phyloP scores from a whole-genome alignment of 306 rosid species.

The Biancaea sappan region DNA sequence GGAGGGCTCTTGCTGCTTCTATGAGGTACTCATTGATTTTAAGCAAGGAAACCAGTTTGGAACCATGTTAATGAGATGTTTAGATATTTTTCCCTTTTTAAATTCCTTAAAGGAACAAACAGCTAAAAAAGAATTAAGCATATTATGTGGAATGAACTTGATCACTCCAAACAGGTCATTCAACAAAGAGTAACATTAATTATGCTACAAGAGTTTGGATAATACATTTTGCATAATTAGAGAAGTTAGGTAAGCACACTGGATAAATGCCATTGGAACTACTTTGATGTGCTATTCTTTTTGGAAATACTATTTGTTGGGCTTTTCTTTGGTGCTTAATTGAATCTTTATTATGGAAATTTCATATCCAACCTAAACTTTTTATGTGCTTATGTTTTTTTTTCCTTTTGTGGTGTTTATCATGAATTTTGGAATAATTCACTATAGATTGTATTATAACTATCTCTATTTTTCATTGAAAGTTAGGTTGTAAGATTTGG shows the following conservation, averaged over 20 bases:
- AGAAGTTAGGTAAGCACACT: constrained; percentile 76
- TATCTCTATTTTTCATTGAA: too few species aligned
- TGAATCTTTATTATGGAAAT: constrained; percentile 14
- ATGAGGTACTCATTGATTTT: constrained; percentile 65
- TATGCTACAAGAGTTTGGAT: constrained; percentile 98
- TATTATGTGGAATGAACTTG: constrained; percentile 63
- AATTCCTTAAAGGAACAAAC: constrained; percentile 75
- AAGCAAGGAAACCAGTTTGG: constrained; percentile 14
- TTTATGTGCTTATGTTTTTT: constrained; percentile 13
- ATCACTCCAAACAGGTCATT: constrained; percentile 83
- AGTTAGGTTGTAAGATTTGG: constrained; percentile 18
- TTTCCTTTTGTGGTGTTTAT: too few species aligned
- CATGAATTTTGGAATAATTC: not conserved
- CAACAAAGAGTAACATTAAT: constrained; percentile 82
- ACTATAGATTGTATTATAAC: not conserved
- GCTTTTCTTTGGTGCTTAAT: not conserved
- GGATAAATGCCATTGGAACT: too few species aligned
- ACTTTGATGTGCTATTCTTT: constrained; percentile 6
- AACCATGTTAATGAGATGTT: constrained; percentile 21
- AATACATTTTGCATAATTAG: constrained; percentile 93
- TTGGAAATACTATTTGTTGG: not conserved
- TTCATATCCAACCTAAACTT: not conserved
- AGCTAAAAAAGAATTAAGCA: constrained; percentile 73
- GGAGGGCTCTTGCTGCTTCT: constrained; percentile 89
- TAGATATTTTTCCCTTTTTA: too few species aligned